Evolutionary conservation across 805 yeast genomes (phyloP), one percentile per base, ranked within the genome.

Genomic region (Yarrowia sp.): DNA sequence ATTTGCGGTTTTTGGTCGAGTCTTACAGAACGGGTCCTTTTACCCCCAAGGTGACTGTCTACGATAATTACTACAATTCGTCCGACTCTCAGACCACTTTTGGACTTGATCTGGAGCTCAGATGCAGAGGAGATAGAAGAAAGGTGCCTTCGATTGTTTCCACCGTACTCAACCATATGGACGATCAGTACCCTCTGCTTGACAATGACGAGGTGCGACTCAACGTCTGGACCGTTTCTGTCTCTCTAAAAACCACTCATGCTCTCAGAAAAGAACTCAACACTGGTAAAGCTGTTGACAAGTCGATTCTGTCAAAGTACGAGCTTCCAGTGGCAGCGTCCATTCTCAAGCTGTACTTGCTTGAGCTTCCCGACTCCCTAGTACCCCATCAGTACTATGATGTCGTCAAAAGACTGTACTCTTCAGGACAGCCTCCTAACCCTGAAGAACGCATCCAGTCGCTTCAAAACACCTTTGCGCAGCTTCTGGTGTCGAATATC

Each of bases 361-460:
- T 90, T 72, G 96, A 91, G 73, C 79, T 90, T 51, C 96, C 96
- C 0, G 90, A 86, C 67, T 86, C 95, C 1, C 74, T 90, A 45
- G 81, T 91, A 4, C 86, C 93, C 1, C 78, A 81, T 65, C 83
- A 83, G 53, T 78, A 83, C 66, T 88, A 86, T 72, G 95, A 89
- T 69, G 77, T 87, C 43, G 79, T 90, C 69, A 86, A 84, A 73
- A 83, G 89, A 1, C 79, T 91, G 58, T 91, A 90, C 73, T 70
- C 79, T 71, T 75, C 84, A 71, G 82, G 75, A 13, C 74, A 68
- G 72, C 47, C 70, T 70, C 3, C 66, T n/a, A 48, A 41, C 66
- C 28, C 69, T 77, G 17, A 58, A 9, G 64, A 58, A 14, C 79
- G 96, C 65, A 76, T 87, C 13, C 81, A 79, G 55, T 91, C 92